Evolutionary conservation across 768 basidiomycete genomes (phyloP), one percentile per base, ranked within the genome.

Genomic region (Cystofilobasidium capitatum): DNA sequence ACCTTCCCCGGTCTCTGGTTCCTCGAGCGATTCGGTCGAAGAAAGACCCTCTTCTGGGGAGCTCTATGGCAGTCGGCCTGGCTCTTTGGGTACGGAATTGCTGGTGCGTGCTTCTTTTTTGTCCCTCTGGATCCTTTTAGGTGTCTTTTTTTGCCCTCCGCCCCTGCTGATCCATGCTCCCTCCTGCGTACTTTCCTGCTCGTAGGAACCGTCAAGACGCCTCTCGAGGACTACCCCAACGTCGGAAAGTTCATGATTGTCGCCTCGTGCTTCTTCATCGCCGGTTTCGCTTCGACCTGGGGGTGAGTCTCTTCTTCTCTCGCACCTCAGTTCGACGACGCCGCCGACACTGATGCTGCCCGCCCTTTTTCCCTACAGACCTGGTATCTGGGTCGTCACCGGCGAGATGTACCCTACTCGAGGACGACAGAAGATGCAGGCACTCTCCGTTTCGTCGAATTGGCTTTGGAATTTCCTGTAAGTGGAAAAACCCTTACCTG

Each of bases 401-500:
- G 87, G 86, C 42, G 87, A 88, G 76, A 86, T 85, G 1, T 88
- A 87, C 80, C 84, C 86, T 0, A 87, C 84, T 13, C 80, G 85
- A 29, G 86, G 86, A 5, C 82, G 74, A 20, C 29, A 58, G 35
- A 66, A 66, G 65, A 49, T 39, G 51, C 35, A 40, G 64, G 16
- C 54, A 16, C 8, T 65, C 10, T 58, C 29, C 16, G 51, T 55
- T 22, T 20, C 59, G 17, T 61, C 59, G 36, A 61, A 61, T 39
- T 61, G 59, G 59, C 49, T 54, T 20, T 24, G 26, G 35, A 29
- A 42, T 22, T 31, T 42, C 35, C 26, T 40, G 59, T 29, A 12
- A 35, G 36, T 39, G n/a, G n/a, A n/a, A n/a, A n/a, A n/a, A n/a
- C n/a, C 26, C 39, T 20, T 42, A 3, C 58, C 26, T 59, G 35